These are phyloP conservation scores for Daldinia sp. DNA, from an alignment of 2,329 filamentous ascomycete genomes.

Conservation along the genomic window DNA sequence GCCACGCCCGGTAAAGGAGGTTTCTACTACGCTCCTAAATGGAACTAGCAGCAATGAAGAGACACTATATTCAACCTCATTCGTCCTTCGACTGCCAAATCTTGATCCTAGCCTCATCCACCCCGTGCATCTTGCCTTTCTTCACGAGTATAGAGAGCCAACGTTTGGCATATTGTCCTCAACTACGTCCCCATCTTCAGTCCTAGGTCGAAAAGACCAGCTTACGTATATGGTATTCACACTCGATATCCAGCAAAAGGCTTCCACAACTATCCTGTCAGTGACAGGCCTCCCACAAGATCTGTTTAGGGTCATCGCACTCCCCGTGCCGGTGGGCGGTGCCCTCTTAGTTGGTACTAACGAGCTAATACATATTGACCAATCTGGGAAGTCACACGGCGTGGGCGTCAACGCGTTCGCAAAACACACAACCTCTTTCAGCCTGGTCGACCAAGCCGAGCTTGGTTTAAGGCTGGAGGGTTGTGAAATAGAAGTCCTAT, in stretches of 20 bases:
- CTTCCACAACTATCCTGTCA: slow-evolving; percentile 90
- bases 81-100: slow-evolving; percentile 88
- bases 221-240: slow-evolving; percentile 95
- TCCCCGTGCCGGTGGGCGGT: slow-evolving; percentile 88
- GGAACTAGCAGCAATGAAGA: slow-evolving; percentile 61
- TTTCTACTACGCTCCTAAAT: slow-evolving; percentile 52
- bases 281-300: slow-evolving; percentile 88
- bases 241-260: slow-evolving; percentile 89
- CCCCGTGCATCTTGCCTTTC: slow-evolving; percentile 89
- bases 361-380: slow-evolving; percentile 93
- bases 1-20: slow-evolving; percentile 63
- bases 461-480: slow-evolving; percentile 82
- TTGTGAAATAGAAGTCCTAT: slow-evolving; percentile 79
- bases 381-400: slow-evolving; percentile 91
- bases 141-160: slow-evolving; percentile 96
- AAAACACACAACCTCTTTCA: slow-evolving; percentile 81
- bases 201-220: slow-evolving; percentile 84
- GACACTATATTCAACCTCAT: slow-evolving; percentile 87
- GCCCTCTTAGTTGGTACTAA: slow-evolving; percentile 87
- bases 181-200: slow-evolving; percentile 74
- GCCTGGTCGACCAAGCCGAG: slow-evolving; percentile 84
- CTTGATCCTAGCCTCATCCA: slow-evolving; percentile 88
- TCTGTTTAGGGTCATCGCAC: slow-evolving; percentile 79
- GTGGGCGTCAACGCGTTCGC: slow-evolving; percentile 93
- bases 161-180: slow-evolving; percentile 95